Conservation (phyloP, 345 rosid genomes). For the Brassica juncea region DNA sequence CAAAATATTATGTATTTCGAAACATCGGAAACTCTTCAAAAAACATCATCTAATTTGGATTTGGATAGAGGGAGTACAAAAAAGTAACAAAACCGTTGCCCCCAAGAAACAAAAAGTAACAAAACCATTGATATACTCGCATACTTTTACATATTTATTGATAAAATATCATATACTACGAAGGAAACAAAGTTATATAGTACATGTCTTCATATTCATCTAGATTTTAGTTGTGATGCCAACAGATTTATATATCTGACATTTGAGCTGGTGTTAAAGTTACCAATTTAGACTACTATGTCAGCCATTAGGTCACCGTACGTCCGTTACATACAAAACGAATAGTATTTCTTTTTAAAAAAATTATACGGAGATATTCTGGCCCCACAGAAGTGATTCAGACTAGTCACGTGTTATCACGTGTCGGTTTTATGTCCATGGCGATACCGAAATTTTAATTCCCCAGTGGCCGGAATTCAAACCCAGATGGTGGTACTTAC, state of each 20-base stretch:
- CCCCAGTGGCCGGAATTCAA: too few relatives aligned
- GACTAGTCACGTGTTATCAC: too few relatives aligned
- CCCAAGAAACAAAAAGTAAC: neutral
- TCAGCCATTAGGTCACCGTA: neutral
- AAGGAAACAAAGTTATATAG: neutral
- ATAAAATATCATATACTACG: neutral
- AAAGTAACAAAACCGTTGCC: too few relatives aligned
- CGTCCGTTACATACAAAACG: neutral
- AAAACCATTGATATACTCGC: neutral
- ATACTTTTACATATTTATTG: neutral
- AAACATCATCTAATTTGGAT: too few relatives aligned
- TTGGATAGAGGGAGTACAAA: neutral
- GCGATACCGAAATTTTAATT: too few relatives aligned
- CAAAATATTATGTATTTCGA: too few relatives aligned
- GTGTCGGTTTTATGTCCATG: too few relatives aligned
- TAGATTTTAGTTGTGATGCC: neutral
- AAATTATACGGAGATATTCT: too few relatives aligned
- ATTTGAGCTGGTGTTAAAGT: neutral
- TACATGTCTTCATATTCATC: neutral
- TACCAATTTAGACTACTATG: neutral
- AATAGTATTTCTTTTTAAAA: too few relatives aligned
- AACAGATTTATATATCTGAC: neutral
- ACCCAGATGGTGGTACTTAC: too few relatives aligned
- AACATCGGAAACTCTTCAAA: too few relatives aligned
- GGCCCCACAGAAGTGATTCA: too few relatives aligned